These are phyloP conservation scores for Phialemoniopsis sp. DNA, from an alignment of 2,329 filamentous ascomycete species.

Conservation along the genomic window DNA sequence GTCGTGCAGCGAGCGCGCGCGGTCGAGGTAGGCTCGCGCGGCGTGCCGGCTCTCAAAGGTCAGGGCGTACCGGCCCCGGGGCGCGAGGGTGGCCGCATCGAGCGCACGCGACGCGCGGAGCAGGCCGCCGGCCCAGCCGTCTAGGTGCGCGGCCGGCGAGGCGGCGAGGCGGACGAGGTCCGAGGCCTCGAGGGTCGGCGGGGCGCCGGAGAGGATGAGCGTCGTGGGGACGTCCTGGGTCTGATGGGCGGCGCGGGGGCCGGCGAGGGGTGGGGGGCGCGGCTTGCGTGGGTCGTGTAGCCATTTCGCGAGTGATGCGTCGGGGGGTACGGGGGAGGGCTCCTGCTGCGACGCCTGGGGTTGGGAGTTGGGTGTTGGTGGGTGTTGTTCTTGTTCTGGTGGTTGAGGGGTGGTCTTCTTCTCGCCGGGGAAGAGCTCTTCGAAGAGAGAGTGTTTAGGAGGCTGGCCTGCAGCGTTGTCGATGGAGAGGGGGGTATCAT, in stretches of 20 bases:
- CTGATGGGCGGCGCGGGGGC: too few species aligned
- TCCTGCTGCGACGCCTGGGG: slow-evolving; percentile 1
- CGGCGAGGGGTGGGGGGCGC: too few species aligned
- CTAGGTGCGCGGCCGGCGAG: slow-evolving; percentile 49
- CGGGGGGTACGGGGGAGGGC: too few species aligned
- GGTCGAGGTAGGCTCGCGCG: slow-evolving; percentile 57
- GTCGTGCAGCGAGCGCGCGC: slow-evolving; percentile 44
- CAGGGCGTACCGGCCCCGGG: slow-evolving; percentile 63
- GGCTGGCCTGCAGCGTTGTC: too few species aligned
- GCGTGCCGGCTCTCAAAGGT: slow-evolving; percentile 59
- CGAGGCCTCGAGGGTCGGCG: slow-evolving; percentile 55
- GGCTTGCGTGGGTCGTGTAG: too few species aligned
- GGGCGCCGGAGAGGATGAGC: slow-evolving; percentile 56
- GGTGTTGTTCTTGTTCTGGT: neutral
- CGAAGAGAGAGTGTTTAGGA: slow-evolving; percentile 6
- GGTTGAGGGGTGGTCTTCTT: neutral
- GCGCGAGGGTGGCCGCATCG: slow-evolving; percentile 58
- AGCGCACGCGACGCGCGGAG: slow-evolving; percentile 57
- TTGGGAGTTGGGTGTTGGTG: neutral
- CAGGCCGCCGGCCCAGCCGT: slow-evolving; percentile 52
- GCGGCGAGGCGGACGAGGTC: slow-evolving; percentile 69
- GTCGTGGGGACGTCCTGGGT: slow-evolving; percentile 17
- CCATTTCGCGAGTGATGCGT: too few species aligned
- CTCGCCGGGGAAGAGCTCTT: slow-evolving; percentile 8
- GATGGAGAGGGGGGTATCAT: too few species aligned